Percentiles rank a stretch among this genome's conserved stretches.
phyloP scores from a whole-genome alignment of 495 filamentous ascomycete species.

The Aspergillus sclerotioniger region DNA sequence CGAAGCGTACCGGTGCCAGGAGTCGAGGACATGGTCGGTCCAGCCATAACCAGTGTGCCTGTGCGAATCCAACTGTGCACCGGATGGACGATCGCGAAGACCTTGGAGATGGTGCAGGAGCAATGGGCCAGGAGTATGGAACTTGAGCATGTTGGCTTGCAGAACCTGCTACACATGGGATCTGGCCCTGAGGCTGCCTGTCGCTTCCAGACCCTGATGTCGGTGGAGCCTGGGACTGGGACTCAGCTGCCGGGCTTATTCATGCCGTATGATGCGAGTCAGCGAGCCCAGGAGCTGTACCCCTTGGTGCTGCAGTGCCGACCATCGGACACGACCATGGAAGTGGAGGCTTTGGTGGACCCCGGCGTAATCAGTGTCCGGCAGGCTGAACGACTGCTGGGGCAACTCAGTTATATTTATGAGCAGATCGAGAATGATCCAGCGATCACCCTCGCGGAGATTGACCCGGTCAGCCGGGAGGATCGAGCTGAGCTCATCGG shows the following conservation, averaged over 20 bases:
- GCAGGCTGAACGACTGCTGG: slow-evolving; percentile 1
- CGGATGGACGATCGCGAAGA: neutral
- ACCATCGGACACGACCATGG: slow-evolving; percentile 26
- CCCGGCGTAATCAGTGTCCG: neutral
- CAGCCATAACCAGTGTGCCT: slow-evolving; percentile 5
- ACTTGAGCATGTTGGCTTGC: slow-evolving; percentile 43
- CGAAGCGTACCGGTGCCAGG: slow-evolving; percentile 8
- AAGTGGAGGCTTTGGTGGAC: slow-evolving; percentile 3
- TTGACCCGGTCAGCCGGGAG: slow-evolving; percentile 6
- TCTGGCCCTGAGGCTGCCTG: slow-evolving; percentile 29
- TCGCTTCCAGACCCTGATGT: slow-evolving; percentile 36
- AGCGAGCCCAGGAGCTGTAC: slow-evolving; percentile 22
- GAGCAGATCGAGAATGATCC: neutral
- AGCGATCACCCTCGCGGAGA: neutral
- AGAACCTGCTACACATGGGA: slow-evolving; percentile 35
- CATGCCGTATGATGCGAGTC: slow-evolving; percentile 1
- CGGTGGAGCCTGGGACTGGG: slow-evolving; percentile 29
- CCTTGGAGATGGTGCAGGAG: slow-evolving; percentile 24
- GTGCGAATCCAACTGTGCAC: neutral
- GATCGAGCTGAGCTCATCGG: neutral
- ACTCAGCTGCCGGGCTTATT: slow-evolving; percentile 8
- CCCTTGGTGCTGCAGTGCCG: slow-evolving; percentile 35
- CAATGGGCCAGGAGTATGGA: slow-evolving; percentile 26
- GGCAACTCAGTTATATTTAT: neutral
- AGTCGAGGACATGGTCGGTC: slow-evolving; percentile 9